phyloP scores from a whole-genome alignment of 768 basidiomycete species.

The Saitozyma podzolica region DNA sequence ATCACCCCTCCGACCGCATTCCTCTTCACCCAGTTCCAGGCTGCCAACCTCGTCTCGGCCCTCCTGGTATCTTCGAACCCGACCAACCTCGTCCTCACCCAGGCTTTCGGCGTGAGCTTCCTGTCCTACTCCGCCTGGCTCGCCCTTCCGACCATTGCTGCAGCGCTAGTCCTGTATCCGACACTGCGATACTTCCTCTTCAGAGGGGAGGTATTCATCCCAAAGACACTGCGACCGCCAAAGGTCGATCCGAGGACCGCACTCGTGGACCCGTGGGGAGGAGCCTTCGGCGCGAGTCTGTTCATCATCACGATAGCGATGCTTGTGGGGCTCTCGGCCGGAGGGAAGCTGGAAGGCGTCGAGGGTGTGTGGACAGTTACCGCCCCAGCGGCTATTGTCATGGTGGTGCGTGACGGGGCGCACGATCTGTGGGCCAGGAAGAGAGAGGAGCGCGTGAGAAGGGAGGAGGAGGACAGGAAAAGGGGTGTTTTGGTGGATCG shows the following conservation, averaged over 20 bases:
- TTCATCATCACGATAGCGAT: slow-evolving; percentile 69
- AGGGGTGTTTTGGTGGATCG: background rate
- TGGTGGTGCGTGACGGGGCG: slow-evolving; percentile 67
- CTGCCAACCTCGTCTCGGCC: slow-evolving; percentile 69
- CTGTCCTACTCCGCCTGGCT: slow-evolving; percentile 77
- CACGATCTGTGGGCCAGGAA: slow-evolving; percentile 35
- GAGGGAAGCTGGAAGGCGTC: slow-evolving; percentile 44
- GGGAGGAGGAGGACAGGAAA: slow-evolving; percentile 2
- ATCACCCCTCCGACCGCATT: slow-evolving; percentile 54
- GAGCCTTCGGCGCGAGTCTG: slow-evolving; percentile 69
- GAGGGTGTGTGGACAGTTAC: slow-evolving; percentile 60
- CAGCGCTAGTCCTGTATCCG: slow-evolving; percentile 63
- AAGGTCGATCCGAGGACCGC: slow-evolving; percentile 60
- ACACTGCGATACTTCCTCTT: slow-evolving; percentile 43
- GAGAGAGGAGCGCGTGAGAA: slow-evolving; percentile 3
- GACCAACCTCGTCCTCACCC: slow-evolving; percentile 89
- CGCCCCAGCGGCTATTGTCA: slow-evolving; percentile 73
- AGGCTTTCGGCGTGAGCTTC: slow-evolving; percentile 77
- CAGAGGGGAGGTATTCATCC: slow-evolving; percentile 27
- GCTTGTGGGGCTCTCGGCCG: slow-evolving; percentile 70
- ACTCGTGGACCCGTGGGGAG: slow-evolving; percentile 72
- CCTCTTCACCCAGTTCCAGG: slow-evolving; percentile 60
- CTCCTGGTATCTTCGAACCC: slow-evolving; percentile 82
- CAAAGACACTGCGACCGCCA: slow-evolving; percentile 36
- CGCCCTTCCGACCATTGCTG: slow-evolving; percentile 73